Evolutionary conservation across 1,139 yeast species (phyloP), one percentile per base, ranked within the genome.

Genomic region (Diutina sp.): DNA sequence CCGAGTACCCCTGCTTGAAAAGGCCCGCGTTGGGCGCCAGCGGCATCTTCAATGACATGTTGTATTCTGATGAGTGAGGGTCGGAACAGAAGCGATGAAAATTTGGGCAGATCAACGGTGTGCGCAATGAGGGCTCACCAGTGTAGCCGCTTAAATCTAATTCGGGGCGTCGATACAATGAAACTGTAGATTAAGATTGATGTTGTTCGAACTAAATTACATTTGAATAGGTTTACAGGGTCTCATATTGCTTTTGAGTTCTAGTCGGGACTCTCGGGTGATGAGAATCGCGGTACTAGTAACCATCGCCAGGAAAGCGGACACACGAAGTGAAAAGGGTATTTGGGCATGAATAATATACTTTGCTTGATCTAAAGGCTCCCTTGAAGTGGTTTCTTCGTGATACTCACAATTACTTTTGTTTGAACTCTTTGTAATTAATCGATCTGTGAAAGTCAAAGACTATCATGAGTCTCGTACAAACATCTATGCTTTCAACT

Each of bases 1-100:
- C 82, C 68, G 87, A 90, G 72, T 90, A 91, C n/a, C 99, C 99
- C 69, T 89, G 96, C 69, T 93, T 95, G 77, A 93, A 93, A 55
- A 93, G 80, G 61, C 97, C 96, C 50, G 96, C 79, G 63, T 89
- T 89, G 56, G 99, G 98, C 58, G 95, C 96, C 65, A 84, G 85
- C 55, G 99, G 99, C 61, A 93, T 77, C 72, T 89, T 87, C 61
- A 93, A 78, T 56, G 97, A 89, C 97, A 91, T 91, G 46, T 14
- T 54, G 25, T 47, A 11, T 25, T 14, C 8, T 5, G 18, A 30
- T 47, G 21, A 38, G n/a, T 45, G 28, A 45, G 47, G 12, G 9
- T 45, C 12, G n/a, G n/a, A n/a, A 9, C 11, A 46, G 12, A 30
- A 25, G 50, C 11, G 50, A 28, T 47, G 51, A 47, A 47, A 47